Evolutionary conservation across 2,329 filamentous ascomycete species (phyloP), one percentile per base, ranked within the genome.

Genomic region (Didymosphaeria variabile): DNA sequence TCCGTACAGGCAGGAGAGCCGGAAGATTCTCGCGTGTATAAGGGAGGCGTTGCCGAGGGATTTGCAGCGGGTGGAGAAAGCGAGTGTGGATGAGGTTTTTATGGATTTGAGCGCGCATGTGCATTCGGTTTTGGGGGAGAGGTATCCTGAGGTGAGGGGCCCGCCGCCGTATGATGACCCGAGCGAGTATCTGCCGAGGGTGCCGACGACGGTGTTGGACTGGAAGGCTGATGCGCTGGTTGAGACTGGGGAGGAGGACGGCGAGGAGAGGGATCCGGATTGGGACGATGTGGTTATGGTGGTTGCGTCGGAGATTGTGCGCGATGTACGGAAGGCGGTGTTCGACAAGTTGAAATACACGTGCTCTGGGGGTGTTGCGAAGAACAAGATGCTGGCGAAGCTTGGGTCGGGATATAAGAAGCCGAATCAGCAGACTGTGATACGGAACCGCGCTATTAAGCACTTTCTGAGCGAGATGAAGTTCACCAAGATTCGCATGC

Each of bases 301-400:
- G 32, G 88, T 97, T 71, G 95, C 91, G 0, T 94, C 93, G 2
- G 93, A 97, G 73, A 95, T 98, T 69, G 88, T 97, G 36, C 87
- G 92, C 21, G 85, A 88, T 61, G 86, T 98, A 19, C 88, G 95
- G 54, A 82, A 83, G 23, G 83, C 86, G 54, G 85, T 99, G 59
- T 88, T 85, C 67, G 85, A 90, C 49, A 84, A 86, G 65, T 81
- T 98, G 55, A 87, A 88, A 57, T 99, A 97, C 76, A 98, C 94
- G 4, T 97, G 94, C 79, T 97, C 94, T 7, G 94, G 88, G 0
- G 95, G 95, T 7, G 84, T 99, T 65, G 91, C 93, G 32, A 87
- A 87, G 66, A 99, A 97, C 82, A 99, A 98, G 80, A 93, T 97
- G 87, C 84, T 99, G 62, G 93, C 94, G 63, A 99, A 99, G 81